phyloP scores from a whole-genome alignment of 164 flowering plant species.

The Cinnamomum micranthum region DNA sequence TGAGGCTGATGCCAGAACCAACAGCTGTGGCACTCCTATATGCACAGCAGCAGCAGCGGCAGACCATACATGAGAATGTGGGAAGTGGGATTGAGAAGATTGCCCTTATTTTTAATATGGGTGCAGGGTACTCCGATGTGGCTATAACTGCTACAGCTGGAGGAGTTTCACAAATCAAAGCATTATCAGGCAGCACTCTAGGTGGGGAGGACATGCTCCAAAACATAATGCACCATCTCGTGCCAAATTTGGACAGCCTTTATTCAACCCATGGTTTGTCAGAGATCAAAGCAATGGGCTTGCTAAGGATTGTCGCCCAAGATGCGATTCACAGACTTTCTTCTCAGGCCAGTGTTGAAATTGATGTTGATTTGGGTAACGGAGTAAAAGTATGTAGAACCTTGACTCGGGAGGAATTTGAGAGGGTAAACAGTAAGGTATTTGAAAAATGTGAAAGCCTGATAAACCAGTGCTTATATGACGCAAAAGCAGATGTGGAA shows the following conservation, averaged over 20 bases:
- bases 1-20: constrained; percentile 92
- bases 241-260: constrained; percentile 50
- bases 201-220: constrained; percentile 91
- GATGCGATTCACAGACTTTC: constrained; percentile 82
- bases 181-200: constrained; percentile 56
- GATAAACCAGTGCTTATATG: constrained; percentile 54
- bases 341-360: constrained; percentile 36
- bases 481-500: constrained; percentile 58
- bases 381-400: constrained; percentile 44
- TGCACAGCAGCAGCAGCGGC: constrained; percentile 77
- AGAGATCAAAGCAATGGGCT: constrained; percentile 58
- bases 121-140: constrained; percentile 85
- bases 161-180: constrained; percentile 86
- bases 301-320: constrained; percentile 72
- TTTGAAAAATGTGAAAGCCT: constrained; percentile 64
- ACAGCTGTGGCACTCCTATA: constrained; percentile 85
- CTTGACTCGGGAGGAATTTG: constrained; percentile 54
- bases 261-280: constrained; percentile 43
- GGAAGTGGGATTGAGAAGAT: constrained; percentile 79
- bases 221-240: constrained; percentile 62
- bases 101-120: constrained; percentile 82
- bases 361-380: constrained; percentile 67
- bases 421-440: constrained; percentile 48
- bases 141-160: constrained; percentile 85
- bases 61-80: constrained; percentile 48